Evolutionary conservation across 1,284 basidiomycete species (phyloP).

Genomic region (Ustilago xerochloae): DNA sequence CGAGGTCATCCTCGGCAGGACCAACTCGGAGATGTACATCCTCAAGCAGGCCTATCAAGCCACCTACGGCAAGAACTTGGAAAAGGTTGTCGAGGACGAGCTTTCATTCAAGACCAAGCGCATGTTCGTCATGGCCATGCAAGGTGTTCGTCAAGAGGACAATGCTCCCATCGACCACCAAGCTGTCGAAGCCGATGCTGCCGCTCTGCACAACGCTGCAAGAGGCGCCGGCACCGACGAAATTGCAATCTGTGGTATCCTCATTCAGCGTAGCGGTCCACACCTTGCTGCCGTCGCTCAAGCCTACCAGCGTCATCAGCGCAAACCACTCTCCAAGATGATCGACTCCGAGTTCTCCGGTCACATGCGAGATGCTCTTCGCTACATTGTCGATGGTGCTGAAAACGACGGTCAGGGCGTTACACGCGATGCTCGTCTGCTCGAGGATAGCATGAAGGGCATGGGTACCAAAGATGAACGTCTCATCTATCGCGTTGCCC

Average conservation of each 20-base stretch:
- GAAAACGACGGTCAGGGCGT: constrained; percentile 62
- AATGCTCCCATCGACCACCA: constrained; percentile 46
- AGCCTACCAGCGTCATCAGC: constrained; percentile 56
- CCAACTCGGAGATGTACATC: constrained; percentile 61
- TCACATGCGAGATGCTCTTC: constrained; percentile 62
- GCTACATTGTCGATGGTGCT: constrained; percentile 64
- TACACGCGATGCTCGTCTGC: constrained; percentile 60
- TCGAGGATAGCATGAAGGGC: constrained; percentile 66
- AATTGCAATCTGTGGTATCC: constrained; percentile 63
- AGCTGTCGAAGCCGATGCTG: constrained; percentile 48
- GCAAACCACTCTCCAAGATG: constrained; percentile 49
- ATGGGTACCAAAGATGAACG: constrained; percentile 64
- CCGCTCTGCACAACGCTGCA: constrained; percentile 39
- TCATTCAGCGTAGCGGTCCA: constrained; percentile 60
- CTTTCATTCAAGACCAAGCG: constrained; percentile 67
- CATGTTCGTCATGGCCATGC: constrained; percentile 62
- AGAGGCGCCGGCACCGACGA: constrained; percentile 59
- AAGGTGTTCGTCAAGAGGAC: constrained; percentile 59
- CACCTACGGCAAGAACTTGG: constrained; percentile 57
- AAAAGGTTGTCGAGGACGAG: constrained; percentile 65
- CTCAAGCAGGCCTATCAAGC: constrained; percentile 64
- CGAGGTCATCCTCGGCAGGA: constrained; percentile 63
- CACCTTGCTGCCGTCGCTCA: constrained; percentile 63
- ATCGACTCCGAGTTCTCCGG: constrained; percentile 64
- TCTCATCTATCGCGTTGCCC: constrained; percentile 53